phyloP scores from a whole-genome alignment of 2,329 filamentous ascomycete species.

The Colletotrichum lini region DNA sequence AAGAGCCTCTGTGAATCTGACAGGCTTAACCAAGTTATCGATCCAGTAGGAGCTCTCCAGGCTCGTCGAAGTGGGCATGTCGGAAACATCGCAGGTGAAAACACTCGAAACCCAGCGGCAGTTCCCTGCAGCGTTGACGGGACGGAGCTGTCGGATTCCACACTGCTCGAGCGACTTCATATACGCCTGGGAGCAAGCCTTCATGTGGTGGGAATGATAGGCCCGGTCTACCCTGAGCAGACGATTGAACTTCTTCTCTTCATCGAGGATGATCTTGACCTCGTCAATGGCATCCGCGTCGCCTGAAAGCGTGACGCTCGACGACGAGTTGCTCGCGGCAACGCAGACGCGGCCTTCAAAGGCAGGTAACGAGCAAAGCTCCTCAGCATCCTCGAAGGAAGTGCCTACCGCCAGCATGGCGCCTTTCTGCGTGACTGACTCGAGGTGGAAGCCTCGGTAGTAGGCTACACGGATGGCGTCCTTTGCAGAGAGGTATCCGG shows the following conservation, averaged over 20 bases:
- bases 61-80: not conserved
- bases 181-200: too few relatives aligned
- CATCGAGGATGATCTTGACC: constrained; percentile 43
- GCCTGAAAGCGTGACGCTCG: constrained; percentile 47
- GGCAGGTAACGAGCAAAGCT: constrained; percentile 8
- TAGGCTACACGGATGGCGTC: constrained; percentile 48
- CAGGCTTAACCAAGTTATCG: not conserved
- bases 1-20: not conserved
- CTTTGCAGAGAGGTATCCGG: constrained; percentile 53
- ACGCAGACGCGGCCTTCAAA: too few relatives aligned
- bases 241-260: constrained; percentile 42
- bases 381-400: not conserved
- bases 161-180: not conserved
- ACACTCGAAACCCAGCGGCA: constrained; percentile 1
- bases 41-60: not conserved
- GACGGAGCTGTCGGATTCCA: not conserved
- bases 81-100: not conserved
- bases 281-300: constrained; percentile 48
- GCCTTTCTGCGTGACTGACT: too few relatives aligned
- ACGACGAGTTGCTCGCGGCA: constrained; percentile 46
- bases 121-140: not conserved
- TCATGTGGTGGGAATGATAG: constrained; percentile 52
- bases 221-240: constrained; percentile 47
- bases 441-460: constrained; percentile 42
- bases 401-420: too few relatives aligned